These are phyloP conservation scores for Annona cherimola DNA, from an alignment of 164 flowering plant species.

Conservation along the genomic window DNA sequence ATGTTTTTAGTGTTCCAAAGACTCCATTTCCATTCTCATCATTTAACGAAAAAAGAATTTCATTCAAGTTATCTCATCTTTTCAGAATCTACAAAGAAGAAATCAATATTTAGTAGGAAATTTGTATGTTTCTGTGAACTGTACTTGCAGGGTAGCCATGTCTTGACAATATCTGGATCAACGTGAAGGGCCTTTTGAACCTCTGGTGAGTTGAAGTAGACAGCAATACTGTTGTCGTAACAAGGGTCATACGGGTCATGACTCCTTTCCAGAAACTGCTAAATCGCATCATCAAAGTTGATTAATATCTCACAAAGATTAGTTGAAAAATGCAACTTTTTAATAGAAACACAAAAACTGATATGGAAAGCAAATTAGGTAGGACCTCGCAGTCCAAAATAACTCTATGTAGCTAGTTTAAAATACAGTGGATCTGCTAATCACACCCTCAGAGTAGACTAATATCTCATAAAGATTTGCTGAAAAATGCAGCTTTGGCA, in stretches of 20 bases:
- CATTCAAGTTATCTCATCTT: no score
- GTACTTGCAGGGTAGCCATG: constrained; percentile 89
- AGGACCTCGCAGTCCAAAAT: not conserved
- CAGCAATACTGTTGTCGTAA: constrained; percentile 66
- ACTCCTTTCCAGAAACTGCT: constrained; percentile 43
- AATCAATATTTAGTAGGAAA: no score
- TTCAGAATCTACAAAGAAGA: no score
- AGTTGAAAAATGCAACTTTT: not conserved
- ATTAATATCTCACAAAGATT: not conserved
- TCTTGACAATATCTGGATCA: constrained; percentile 47
- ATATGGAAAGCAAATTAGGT: not conserved
- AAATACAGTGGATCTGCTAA: not conserved
- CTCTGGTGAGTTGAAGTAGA: constrained; percentile 82
- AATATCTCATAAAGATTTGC: no score
- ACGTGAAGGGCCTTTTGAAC: constrained; percentile 93
- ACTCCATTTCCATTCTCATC: no score
- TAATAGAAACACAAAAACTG: no score
- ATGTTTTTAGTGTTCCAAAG: no score
- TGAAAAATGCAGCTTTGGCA: not conserved
- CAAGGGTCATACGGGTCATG: constrained; percentile 81
- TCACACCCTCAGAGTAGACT: not conserved
- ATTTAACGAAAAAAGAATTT: no score
- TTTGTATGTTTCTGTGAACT: no score
- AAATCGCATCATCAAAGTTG: not conserved
- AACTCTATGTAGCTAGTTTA: not conserved